Conservation (phyloP, 176 grass and related monocot genomes). For the Canna indica region DNA sequence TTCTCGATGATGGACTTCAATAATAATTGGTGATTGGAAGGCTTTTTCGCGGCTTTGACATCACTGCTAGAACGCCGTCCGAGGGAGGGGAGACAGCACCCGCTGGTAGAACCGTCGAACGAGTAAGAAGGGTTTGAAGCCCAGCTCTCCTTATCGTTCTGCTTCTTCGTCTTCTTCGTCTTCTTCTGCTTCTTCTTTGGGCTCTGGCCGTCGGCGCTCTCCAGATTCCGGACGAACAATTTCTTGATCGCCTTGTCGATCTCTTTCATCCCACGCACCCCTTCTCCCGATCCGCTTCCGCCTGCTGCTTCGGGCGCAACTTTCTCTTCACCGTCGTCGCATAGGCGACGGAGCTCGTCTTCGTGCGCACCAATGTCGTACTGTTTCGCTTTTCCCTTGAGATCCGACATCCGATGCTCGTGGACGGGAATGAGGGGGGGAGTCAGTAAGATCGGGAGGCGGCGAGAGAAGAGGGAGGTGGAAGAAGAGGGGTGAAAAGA, state of each 20-base stretch:
- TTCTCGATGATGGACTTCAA: background rate
- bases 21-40: background rate
- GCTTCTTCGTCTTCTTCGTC: background rate
- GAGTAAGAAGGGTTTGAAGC: background rate
- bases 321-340: background rate
- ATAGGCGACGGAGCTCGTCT: background rate
- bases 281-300: background rate
- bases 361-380: background rate
- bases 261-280: background rate
- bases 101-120: background rate
- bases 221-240: background rate
- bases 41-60: background rate
- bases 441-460: background rate
- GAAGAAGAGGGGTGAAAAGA: background rate
- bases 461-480: background rate
- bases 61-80: background rate
- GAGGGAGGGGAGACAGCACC: background rate
- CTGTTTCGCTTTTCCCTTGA: background rate
- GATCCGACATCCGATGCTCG: background rate
- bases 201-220: background rate
- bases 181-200: background rate
- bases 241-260: background rate
- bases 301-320: background rate
- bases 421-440: background rate
- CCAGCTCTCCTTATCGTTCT: background rate